Conservation (phyloP, 2,329 filamentous ascomycete genomes). For the Keithomyces neogunnii region DNA sequence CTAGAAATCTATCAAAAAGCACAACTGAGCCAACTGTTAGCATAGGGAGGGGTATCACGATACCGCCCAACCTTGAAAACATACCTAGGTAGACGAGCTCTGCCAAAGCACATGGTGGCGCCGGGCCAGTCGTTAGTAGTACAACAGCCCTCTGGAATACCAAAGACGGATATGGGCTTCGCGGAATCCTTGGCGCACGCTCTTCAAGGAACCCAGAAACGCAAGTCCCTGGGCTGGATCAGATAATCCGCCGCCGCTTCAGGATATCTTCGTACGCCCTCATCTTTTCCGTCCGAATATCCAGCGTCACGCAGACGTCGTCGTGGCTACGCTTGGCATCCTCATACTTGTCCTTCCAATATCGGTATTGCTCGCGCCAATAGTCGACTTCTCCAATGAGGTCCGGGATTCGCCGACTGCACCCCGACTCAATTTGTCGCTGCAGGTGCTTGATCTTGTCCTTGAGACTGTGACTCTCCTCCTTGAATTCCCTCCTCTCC, state of each 20-base stretch:
- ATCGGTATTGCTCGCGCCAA: conserved; percentile 24
- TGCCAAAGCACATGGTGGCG: no score
- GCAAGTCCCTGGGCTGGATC: neutral
- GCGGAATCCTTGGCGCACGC: no score
- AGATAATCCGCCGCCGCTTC: conserved; percentile 21
- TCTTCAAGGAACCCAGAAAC: no score
- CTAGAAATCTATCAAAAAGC: no score
- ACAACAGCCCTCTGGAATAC: no score
- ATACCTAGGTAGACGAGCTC: no score
- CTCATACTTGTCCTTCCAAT: conserved; percentile 23
- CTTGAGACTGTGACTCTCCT: conserved; percentile 26
- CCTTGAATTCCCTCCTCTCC: conserved; percentile 25
- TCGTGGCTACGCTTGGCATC: conserved; percentile 18
- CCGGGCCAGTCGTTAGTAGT: no score
- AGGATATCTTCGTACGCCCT: conserved; percentile 26
- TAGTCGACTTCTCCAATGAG: conserved; percentile 24
- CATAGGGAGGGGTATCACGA: no score
- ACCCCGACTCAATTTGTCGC: conserved; percentile 22
- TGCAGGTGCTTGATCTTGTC: conserved; percentile 25
- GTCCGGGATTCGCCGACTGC: conserved; percentile 23
- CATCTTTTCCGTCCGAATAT: conserved; percentile 23
- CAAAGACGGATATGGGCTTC: no score
- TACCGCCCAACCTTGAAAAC: no score
- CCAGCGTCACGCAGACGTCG: conserved; percentile 18
- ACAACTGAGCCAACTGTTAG: no score